Base-by-base conservation (phyloP, 2,329 filamentous ascomycete genomes). In the Emericellopsis atlantica region DNA sequence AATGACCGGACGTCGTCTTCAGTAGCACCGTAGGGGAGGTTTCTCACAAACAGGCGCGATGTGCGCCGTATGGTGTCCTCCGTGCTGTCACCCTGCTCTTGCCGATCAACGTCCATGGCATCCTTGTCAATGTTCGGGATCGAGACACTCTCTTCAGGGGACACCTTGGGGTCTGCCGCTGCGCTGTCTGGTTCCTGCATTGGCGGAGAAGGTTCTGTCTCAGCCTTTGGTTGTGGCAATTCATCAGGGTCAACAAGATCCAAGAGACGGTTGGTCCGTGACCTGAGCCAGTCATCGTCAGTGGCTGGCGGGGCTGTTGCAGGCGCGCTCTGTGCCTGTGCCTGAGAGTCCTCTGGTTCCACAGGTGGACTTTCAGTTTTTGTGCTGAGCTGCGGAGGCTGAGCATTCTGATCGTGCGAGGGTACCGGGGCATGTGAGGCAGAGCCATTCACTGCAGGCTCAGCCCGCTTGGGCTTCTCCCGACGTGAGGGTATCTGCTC, bases 251-350 rank as follows among this genome's bases (percentile, higher is more conserved):
- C 86, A 41, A 89, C 70, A 23, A 96, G 67, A 57, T 90, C 92
- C 39, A 95, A 70, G 38, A 94, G 66, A 51, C 90, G 76, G 61
- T 81, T 95, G 12, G 89, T 96, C 50, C 84, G 79, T 46, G 84
- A 90, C 43, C 90, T 79, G 50, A 95, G 69, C 92, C 92, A 98
- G 60, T 96, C 89, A 45, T 81, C 79, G 61, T 95, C 88, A 18
- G 82, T 81, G 4, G 79, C 69, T 39, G 66, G 65, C 49, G 55
- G 42, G 49, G 52, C 43, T 12, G 26, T 29, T 4, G 26, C 26
- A 29, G 26, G 26, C 8, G 26, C 26, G 6, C 4, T 29, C 26
- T 29, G 9, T 29, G 26, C 2, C 6, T 29, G 9, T 45, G 51
- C 48, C 35, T 52, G 46, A 40, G 54, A 49, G 14, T 22, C 15